phyloP scores from a whole-genome alignment of 2,329 filamentous ascomycete genomes.

The Phyllosticta citriasiana region DNA sequence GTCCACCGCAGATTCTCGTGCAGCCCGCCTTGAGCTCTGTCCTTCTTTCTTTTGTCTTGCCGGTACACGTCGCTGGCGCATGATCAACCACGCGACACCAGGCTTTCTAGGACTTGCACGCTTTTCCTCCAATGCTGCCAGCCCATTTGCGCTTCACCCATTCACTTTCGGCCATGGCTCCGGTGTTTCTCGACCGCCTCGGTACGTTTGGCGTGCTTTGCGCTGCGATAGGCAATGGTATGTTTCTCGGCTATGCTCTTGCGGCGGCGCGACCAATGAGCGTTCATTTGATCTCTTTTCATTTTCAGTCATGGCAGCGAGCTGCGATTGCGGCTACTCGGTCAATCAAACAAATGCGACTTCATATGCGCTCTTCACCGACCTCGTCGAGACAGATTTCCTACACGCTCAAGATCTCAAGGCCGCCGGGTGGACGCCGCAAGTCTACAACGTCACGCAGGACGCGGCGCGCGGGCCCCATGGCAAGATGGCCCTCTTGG shows the following conservation, averaged over 20 bases:
- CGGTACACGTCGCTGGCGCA: background rate
- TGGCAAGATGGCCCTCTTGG: slow-evolving; percentile 51
- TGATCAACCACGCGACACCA: background rate
- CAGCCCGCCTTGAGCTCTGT: background rate
- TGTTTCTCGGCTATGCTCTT: background rate
- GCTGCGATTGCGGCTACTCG: slow-evolving; percentile 66
- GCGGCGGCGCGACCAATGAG: background rate
- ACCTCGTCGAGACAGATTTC: slow-evolving; percentile 65
- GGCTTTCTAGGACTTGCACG: background rate
- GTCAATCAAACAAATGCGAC: slow-evolving; percentile 37
- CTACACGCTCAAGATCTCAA: slow-evolving; percentile 37
- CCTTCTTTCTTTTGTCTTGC: background rate
- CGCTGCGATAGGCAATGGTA: background rate
- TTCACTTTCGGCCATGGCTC: background rate
- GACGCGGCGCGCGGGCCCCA: slow-evolving; percentile 50
- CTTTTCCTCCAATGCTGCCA: background rate
- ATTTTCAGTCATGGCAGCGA: slow-evolving; percentile 22
- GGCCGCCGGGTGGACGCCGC: slow-evolving; percentile 54
- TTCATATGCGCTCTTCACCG: slow-evolving; percentile 49
- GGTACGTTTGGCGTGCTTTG: background rate
- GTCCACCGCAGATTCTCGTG: background rate
- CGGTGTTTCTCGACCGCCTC: background rate
- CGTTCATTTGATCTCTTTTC: background rate
- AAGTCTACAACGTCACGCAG: slow-evolving; percentile 57
- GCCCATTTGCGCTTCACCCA: background rate